Evolutionary conservation across 176 grass and related monocot genomes (phyloP), one percentile per base, ranked within the genome.

Genomic region (Eleusine indica): DNA sequence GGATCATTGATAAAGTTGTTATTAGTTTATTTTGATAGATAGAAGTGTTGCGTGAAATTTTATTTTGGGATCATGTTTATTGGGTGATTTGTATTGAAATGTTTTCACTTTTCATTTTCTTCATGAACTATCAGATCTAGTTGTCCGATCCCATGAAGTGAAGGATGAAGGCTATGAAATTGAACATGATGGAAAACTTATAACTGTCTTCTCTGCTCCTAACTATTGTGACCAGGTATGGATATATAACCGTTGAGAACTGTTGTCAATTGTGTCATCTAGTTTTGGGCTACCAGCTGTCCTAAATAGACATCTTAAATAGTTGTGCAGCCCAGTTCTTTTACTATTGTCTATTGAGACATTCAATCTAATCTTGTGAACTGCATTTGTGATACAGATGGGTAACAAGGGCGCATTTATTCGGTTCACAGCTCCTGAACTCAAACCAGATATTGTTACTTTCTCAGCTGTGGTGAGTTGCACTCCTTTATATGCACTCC

Each of bases 371-470:
- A 58, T 71, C 3, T 32, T 82, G 68, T 60, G 38, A 56, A 64
- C 44, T 74, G 52, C 17, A 21, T 70, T 77, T 68, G 68, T 80
- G 60, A 77, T 85, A 70, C 90, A 91, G 97, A 99, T 99, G 91
- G 93, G 86, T 52, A 99, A 99, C 84, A 99, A 92, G 80, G 97
- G 97, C 84, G 97, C 93, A 82, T 94, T 91, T 84, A 94, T 99
- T 80, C 91, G 79, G 66, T 94, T 94, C 22, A 79, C 67, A 35
- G 86, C 89, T 77, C 91, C 91, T 30, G 89, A 86, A 69, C 66
- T 99, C 58, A 99, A 92, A 70, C 91, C 89, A 16, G 89, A 94
- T 84, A 94, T 92, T 53, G 58, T 66, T 74, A 83, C 81, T 41
- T 83, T 83, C 71, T 53, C 81, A 66, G 81, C 81, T 17, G 81